Evolutionary conservation across 1,284 basidiomycete genomes (phyloP).

Genomic region (Melampsora americana): DNA sequence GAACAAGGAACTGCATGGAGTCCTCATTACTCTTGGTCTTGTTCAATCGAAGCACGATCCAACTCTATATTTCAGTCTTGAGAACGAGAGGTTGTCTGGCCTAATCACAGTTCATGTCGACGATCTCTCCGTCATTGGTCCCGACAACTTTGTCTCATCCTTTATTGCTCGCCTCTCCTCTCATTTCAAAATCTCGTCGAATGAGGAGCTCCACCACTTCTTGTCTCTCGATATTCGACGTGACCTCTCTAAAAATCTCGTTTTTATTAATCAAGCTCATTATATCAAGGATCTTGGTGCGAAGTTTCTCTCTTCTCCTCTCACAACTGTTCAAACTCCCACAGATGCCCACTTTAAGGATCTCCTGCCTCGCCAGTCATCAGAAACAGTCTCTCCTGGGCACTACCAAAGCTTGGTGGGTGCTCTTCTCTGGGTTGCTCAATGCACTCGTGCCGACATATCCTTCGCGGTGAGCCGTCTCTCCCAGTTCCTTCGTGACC

Average conservation of each 20-base stretch:
- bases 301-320: neutral
- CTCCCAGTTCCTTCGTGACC: slow-evolving; percentile 1
- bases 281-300: neutral
- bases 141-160: neutral
- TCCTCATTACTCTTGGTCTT: slow-evolving; percentile 2
- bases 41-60: slow-evolving; percentile 17
- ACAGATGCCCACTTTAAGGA: neutral
- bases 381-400: neutral
- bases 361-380: neutral
- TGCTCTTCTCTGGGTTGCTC: no score
- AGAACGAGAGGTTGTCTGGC: neutral
- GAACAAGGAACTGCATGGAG: slow-evolving; percentile 9
- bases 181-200: slow-evolving; percentile 2
- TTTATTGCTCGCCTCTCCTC: neutral
- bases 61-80: slow-evolving; percentile 5
- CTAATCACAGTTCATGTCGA: slow-evolving; percentile 16
- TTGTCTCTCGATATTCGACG: slow-evolving; percentile 1
- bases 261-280: no score
- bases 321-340: neutral
- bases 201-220: slow-evolving; percentile 21
- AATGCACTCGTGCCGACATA: no score
- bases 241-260: neutral
- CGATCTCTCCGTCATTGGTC: neutral
- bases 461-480: no score
- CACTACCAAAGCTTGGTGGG: no score